Base-by-base conservation (phyloP, 108 stramenopile genomes). In the Cyclostephanos invisitatus region DNA sequence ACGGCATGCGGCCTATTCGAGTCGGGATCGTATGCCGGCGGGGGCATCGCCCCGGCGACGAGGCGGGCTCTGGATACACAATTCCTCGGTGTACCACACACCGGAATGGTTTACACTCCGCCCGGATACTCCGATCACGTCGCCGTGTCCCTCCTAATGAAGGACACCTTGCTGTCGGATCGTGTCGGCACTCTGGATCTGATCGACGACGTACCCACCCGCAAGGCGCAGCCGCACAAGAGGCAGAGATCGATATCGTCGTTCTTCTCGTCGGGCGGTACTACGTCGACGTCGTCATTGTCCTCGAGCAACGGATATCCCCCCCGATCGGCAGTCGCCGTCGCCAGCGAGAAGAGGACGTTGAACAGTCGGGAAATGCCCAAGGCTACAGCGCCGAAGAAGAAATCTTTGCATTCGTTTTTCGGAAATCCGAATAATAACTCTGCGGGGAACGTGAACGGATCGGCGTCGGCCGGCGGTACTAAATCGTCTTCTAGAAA, bases 51-150 rank as follows among this genome's bases (percentile, higher is more conserved):
- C 7, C 64, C 72, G 17, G 87, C 89, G 8, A 61, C 90, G 47
- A 83, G 86, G 74, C 24, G 53, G 47, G 88, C 87, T 32, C 70
- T 96, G 51, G 85, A 93, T 64, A 83, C 86, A 9, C 96, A 95
- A 62, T 91, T 93, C 66, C 85, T 85, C 17, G 93, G 94, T 0
- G 44, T 24, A 7, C 74, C 89, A 9, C 93, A 95, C 54, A 95
- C 89, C 17, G 94, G 95, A n/a, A 93, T 96, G 60, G 81, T 96
- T 7, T 96, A 97, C 70, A 96, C 95, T 0, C 93, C 95, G 12
- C 96, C 96, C 28, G 81, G 87, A 1, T 96, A 91, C 51, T 91
- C 89, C 8, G 96, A 97, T 83, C 96, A 97, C 73, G 85, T 94
- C 44, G 95, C 88, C 8, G 82, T 91, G 17, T 94, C 94, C 1